Evolutionary conservation across 345 rosid species (phyloP), one percentile per base, ranked within the genome.

Genomic region (Brassica nigra): DNA sequence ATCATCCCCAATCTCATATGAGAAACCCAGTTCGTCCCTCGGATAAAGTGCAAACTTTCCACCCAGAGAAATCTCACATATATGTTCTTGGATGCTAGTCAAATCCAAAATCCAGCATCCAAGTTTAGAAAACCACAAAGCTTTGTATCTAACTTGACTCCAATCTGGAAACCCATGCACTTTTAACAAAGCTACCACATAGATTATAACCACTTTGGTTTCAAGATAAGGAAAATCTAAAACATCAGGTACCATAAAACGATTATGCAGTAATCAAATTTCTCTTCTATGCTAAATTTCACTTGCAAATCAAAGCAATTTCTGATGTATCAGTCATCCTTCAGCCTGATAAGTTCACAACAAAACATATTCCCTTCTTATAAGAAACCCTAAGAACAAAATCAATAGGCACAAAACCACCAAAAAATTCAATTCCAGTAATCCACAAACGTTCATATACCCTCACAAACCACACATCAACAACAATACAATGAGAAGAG

Each of bases 111-210:
- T 52, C 58, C 12, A 66, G 12, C 55, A 62, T 20, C 74, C 71
- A 75, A 49, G 47, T 27, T 61, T 28, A 36, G 66, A 64, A 70
- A 80, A 65, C 16, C 68, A 64, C 63, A 70, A 33, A 65, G 6
- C 44, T 63, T 57, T 23, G 11, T 76, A 80, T 75, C 73, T 80
- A 70, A 70, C 31, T 0, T 8, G 52, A 62, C 59, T 62, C 66
- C 69, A 74, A 37, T 80, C 82, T 74, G 70, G 70, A 74, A 80
- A 80, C 71, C 75, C 76, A 65, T 70, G 23, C 10, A 42, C 31
- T 39, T 70, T 30, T n/a, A 39, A 63, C 42, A n/a, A 4, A 42
- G 49, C 67, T 37, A 55, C 12, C 31, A 27, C 57, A 58, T 39
- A 18, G 62, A 42, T 44, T 64, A 16, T 65, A 16, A 18, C 66